These are phyloP conservation scores for Cadophora sp. DNA, from an alignment of 2,329 filamentous ascomycete species.

Conservation along the genomic window DNA sequence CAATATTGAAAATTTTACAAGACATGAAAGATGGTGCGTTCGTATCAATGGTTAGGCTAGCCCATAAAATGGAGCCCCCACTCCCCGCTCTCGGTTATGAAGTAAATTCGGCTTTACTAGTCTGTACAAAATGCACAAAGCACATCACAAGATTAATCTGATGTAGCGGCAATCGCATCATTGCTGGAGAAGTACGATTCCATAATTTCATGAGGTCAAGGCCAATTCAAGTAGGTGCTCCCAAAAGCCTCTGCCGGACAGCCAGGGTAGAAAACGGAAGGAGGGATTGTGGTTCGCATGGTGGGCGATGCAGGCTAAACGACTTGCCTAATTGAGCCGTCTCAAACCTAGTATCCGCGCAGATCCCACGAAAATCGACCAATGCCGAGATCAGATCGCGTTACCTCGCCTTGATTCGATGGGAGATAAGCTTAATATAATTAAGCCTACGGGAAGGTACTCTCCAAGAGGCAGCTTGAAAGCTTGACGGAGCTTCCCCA, in stretches of 20 bases:
- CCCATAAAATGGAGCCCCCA: neutral
- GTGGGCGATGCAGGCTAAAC: constrained; percentile 5
- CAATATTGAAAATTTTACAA: neutral
- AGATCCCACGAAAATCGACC: constrained; percentile 21
- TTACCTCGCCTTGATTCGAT: constrained; percentile 14
- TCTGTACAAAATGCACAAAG: too few species aligned
- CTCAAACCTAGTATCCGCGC: constrained; percentile 1
- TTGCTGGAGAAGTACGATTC: too few species aligned
- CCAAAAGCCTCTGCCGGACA: neutral
- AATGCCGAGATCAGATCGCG: constrained; percentile 18
- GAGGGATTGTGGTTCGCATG: constrained; percentile 14
- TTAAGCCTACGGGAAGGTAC: constrained; percentile 3
- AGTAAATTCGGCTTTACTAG: too few species aligned
- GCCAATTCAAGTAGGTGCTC: neutral
- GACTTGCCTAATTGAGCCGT: constrained; percentile 25
- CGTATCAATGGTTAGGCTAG: neutral
- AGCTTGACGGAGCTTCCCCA: constrained; percentile 13
- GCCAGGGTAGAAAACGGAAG: constrained; percentile 16
- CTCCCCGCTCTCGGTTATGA: neutral
- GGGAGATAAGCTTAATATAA: constrained; percentile 19
- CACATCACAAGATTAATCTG: neutral
- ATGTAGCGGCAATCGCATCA: too few species aligned
- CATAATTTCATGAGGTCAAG: too few species aligned
- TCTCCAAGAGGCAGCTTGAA: constrained; percentile 25
- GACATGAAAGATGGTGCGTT: neutral